Evolutionary conservation across 805 yeast species (phyloP).

Genomic region (Cyberlindnera xishuangbannaensis): DNA sequence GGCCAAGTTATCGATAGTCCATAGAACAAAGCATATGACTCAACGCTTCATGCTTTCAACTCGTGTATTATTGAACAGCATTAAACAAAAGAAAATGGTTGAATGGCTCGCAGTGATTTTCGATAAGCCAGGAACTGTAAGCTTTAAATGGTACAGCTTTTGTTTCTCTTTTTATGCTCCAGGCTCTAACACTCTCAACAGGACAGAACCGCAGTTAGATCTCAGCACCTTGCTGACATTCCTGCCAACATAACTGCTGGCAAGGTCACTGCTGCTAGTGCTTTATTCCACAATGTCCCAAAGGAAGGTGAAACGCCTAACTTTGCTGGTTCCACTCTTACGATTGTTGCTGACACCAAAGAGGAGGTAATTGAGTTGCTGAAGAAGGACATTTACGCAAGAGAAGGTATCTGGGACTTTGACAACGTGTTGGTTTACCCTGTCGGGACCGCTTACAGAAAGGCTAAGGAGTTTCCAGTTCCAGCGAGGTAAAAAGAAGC

Average conservation of each 20-base stretch:
- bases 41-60: slow-evolving; percentile 16
- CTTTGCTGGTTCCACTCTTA: slow-evolving; percentile 66
- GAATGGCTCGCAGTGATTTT: slow-evolving; percentile 67
- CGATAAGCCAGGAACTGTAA: slow-evolving; percentile 54
- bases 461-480: slow-evolving; percentile 26
- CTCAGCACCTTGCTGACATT: slow-evolving; percentile 46
- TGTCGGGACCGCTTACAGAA: slow-evolving; percentile 40
- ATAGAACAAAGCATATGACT: too few relatives aligned
- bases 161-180: too few relatives aligned
- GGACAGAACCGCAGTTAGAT: slow-evolving; percentile 48
- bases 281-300: slow-evolving; percentile 42
- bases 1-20: too few relatives aligned
- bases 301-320: slow-evolving; percentile 35
- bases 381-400: slow-evolving; percentile 56
- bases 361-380: slow-evolving; percentile 63
- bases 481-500: too few relatives aligned
- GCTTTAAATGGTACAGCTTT: too few relatives aligned
- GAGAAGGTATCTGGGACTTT: slow-evolving; percentile 72
- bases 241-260: slow-evolving; percentile 39
- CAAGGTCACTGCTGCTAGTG: slow-evolving; percentile 44
- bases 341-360: slow-evolving; percentile 55
- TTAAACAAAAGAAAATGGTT: slow-evolving; percentile 30
- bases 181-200: too few relatives aligned
- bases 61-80: slow-evolving; percentile 6
- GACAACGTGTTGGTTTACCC: slow-evolving; percentile 57